Conservation (phyloP, 2,329 filamentous ascomycete genomes). For the Sporothrix euskadiensis region DNA sequence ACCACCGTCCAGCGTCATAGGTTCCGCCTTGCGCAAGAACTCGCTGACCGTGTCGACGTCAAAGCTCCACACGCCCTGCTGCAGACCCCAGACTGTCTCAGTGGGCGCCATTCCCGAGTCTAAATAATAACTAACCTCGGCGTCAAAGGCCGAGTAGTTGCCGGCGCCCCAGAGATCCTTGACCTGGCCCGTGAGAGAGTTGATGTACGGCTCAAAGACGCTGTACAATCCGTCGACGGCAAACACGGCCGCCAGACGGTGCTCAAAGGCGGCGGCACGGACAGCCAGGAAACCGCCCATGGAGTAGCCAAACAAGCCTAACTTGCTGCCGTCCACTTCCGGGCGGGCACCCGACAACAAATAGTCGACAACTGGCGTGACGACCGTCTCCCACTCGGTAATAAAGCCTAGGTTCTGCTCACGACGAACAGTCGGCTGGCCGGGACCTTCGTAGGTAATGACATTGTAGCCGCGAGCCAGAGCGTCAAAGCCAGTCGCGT, state of each 20-base stretch:
- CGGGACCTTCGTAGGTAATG: slow-evolving; percentile 50
- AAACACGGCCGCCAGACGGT: slow-evolving; percentile 44
- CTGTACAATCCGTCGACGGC: slow-evolving; percentile 45
- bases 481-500: slow-evolving; percentile 40
- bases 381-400: slow-evolving; percentile 46
- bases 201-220: slow-evolving; percentile 31
- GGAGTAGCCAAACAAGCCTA: slow-evolving; percentile 46
- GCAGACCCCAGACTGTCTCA: slow-evolving; percentile 38
- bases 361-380: slow-evolving; percentile 46
- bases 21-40: slow-evolving; percentile 20
- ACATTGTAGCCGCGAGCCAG: slow-evolving; percentile 47
- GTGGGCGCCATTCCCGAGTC: slow-evolving; percentile 6
- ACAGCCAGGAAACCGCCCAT: slow-evolving; percentile 46
- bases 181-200: neutral
- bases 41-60: slow-evolving; percentile 31
- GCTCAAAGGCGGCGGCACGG: slow-evolving; percentile 48
- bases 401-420: slow-evolving; percentile 47
- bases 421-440: slow-evolving; percentile 46
- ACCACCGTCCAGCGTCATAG: slow-evolving; percentile 26
- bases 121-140: slow-evolving; percentile 8
- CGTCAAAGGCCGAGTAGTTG: slow-evolving; percentile 20
- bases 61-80: slow-evolving; percentile 43
- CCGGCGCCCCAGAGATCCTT: neutral
- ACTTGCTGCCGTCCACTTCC: slow-evolving; percentile 39
- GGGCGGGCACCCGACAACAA: slow-evolving; percentile 31